Evolutionary conservation across 805 yeast species (phyloP).

Genomic region (Kuraishia borneana): DNA sequence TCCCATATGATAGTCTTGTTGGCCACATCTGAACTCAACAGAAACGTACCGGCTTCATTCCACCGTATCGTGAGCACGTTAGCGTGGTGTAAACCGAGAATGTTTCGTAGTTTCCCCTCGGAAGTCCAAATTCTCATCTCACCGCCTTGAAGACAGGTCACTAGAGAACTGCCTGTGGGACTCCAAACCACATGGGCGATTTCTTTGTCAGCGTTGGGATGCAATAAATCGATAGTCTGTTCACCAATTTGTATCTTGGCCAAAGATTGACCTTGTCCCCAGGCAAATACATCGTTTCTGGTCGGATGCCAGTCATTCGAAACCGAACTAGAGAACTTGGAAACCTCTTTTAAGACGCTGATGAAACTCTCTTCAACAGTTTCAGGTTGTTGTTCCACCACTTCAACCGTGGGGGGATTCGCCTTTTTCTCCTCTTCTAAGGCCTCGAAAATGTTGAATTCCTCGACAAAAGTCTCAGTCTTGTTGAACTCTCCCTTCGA

Average conservation of each 20-base stretch:
- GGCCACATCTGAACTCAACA: constrained; percentile 50
- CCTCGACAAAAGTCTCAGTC: constrained; percentile 6
- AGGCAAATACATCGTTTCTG: constrained; percentile 32
- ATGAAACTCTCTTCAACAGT: constrained; percentile 15
- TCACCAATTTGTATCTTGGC: constrained; percentile 11
- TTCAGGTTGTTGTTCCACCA: constrained; percentile 2
- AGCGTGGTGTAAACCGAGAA: constrained; percentile 37
- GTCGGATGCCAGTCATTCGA: constrained; percentile 48
- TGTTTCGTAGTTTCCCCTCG: constrained; percentile 53
- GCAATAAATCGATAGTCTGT: background rate
- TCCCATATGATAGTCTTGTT: constrained; percentile 59
- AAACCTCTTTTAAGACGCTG: constrained; percentile 23
- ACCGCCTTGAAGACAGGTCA: constrained; percentile 61
- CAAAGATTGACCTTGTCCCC: constrained; percentile 29
- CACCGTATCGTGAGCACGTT: constrained; percentile 50
- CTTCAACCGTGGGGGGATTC: constrained; percentile 4
- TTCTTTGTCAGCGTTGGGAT: constrained; percentile 9
- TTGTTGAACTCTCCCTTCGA: constrained; percentile 14
- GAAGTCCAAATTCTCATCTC: constrained; percentile 72
- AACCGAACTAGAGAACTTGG: constrained; percentile 30
- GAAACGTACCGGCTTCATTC: constrained; percentile 41
- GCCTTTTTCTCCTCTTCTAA: constrained; percentile 28
- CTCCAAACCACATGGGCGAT: constrained; percentile 42
- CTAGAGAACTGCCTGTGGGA: constrained; percentile 46
- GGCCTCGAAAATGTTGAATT: constrained; percentile 44